Conservation (phyloP, 257 asterid species). For the Scutellaria baicalensis region DNA sequence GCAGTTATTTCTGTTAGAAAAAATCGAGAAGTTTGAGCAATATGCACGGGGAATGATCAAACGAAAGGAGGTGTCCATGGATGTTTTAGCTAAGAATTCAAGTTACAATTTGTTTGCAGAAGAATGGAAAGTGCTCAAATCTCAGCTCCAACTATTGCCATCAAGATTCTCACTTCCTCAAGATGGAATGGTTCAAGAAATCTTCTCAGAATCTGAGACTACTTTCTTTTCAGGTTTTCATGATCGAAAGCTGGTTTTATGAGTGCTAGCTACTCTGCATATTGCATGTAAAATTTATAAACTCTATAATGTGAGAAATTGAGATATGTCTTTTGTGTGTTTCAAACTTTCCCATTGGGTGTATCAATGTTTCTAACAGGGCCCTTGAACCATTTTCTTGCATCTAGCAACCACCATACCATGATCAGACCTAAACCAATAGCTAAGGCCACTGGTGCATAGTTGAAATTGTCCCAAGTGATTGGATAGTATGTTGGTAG, state of each 20-base stretch:
- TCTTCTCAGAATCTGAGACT: constrained; percentile 2
- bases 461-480: constrained; percentile 33
- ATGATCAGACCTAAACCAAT: constrained; percentile 20
- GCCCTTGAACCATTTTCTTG: constrained; percentile 47
- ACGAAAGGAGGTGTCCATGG: constrained; percentile 68
- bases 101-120: constrained; percentile 63
- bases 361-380: constrained; percentile 36
- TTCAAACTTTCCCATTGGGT: constrained; percentile 18
- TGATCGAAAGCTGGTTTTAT: constrained; percentile 5
- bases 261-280: background rate
- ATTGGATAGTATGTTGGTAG: constrained; percentile 39
- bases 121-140: constrained; percentile 50
- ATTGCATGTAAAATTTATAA: background rate
- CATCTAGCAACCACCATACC: constrained; percentile 43
- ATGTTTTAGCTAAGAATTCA: constrained; percentile 69
- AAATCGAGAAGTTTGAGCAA: constrained; percentile 46
- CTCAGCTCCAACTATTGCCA: constrained; percentile 35
- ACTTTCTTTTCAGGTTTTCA: constrained; percentile 7
- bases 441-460: constrained; percentile 39
- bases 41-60: constrained; percentile 56
- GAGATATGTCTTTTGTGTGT: background rate
- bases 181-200: constrained; percentile 22
- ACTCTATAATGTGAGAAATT: background rate
- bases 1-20: constrained; percentile 24
- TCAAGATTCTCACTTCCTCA: constrained; percentile 35